Evolutionary conservation across 345 rosid species (phyloP).

Genomic region (Populus pruinosa): DNA sequence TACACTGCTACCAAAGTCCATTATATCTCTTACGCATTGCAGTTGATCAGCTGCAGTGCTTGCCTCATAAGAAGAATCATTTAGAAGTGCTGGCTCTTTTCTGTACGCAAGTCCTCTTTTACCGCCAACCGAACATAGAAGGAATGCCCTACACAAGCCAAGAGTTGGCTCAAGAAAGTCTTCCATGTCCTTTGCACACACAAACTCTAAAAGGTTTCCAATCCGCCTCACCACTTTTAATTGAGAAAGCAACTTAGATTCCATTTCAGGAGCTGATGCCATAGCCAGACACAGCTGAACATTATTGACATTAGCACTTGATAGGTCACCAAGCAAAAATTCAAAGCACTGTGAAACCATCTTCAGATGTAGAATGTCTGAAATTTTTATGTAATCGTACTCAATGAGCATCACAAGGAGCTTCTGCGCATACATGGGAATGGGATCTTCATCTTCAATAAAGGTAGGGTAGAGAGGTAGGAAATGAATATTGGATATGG

Average conservation of each 20-base stretch:
- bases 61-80: slow-evolving; percentile 45
- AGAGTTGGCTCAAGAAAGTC: slow-evolving; percentile 93
- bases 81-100: slow-evolving; percentile 60
- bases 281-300: slow-evolving; percentile 86
- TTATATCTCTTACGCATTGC: slow-evolving; percentile 66
- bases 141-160: slow-evolving; percentile 73
- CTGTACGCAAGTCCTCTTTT: slow-evolving; percentile 44
- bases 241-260: slow-evolving; percentile 77
- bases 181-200: slow-evolving; percentile 87
- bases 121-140: slow-evolving; percentile 55
- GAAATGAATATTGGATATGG: slow-evolving; percentile 75
- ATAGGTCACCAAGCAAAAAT: slow-evolving; percentile 83
- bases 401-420: slow-evolving; percentile 93
- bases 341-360: slow-evolving; percentile 87
- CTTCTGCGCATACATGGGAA: slow-evolving; percentile 94
- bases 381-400: slow-evolving; percentile 59
- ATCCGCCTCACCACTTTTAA: slow-evolving; percentile 75
- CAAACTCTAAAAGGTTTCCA: slow-evolving; percentile 86
- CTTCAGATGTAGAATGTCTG: slow-evolving; percentile 72
- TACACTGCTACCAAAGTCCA: slow-evolving; percentile 68
- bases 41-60: slow-evolving; percentile 43
- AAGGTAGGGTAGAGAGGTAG: slow-evolving; percentile 90
- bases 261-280: slow-evolving; percentile 96
- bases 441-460: slow-evolving; percentile 96
- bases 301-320: slow-evolving; percentile 83